Conservation (phyloP, 768 basidiomycete species). For the Sporobolomyces phaffii region DNA sequence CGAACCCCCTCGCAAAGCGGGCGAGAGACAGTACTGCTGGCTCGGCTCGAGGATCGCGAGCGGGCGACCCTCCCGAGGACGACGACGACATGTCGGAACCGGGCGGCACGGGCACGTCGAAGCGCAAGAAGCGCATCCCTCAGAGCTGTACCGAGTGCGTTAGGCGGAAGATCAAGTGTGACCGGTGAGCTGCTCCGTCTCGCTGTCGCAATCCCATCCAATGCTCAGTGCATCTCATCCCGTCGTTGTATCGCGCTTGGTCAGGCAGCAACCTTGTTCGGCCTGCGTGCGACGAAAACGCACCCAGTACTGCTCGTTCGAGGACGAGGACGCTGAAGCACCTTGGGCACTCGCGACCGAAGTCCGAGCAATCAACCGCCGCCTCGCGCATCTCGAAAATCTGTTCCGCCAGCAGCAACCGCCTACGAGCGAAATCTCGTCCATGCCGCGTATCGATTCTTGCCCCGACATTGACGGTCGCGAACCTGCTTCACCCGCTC, state of each 20-base stretch:
- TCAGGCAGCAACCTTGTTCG: slow-evolving; percentile 24
- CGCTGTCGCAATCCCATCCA: no score
- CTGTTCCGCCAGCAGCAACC: slow-evolving; percentile 18
- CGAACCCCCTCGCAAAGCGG: not conserved
- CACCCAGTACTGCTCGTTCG: slow-evolving; percentile 14
- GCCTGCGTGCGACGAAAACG: slow-evolving; percentile 21
- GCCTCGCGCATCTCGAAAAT: slow-evolving; percentile 30
- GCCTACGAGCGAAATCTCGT: not conserved
- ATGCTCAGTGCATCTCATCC: no score
- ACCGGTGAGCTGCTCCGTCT: not conserved
- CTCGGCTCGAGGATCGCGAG: not conserved
- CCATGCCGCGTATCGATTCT: no score
- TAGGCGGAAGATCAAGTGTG: slow-evolving; percentile 32
- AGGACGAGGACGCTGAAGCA: slow-evolving; percentile 1
- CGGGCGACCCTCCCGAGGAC: not conserved
- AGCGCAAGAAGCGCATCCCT: slow-evolving; percentile 29
- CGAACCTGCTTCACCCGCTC: not conserved
- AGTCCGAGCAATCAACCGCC: slow-evolving; percentile 29
- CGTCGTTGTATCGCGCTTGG: no score
- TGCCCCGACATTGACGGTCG: not conserved
- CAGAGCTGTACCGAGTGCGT: slow-evolving; percentile 23
- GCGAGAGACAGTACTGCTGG: not conserved
- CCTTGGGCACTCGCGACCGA: slow-evolving; percentile 29
- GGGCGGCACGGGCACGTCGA: not conserved
- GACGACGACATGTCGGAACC: slow-evolving; percentile 5